Base-by-base conservation (phyloP, 2,329 filamentous ascomycete genomes). In the Claviceps humidiphila region DNA sequence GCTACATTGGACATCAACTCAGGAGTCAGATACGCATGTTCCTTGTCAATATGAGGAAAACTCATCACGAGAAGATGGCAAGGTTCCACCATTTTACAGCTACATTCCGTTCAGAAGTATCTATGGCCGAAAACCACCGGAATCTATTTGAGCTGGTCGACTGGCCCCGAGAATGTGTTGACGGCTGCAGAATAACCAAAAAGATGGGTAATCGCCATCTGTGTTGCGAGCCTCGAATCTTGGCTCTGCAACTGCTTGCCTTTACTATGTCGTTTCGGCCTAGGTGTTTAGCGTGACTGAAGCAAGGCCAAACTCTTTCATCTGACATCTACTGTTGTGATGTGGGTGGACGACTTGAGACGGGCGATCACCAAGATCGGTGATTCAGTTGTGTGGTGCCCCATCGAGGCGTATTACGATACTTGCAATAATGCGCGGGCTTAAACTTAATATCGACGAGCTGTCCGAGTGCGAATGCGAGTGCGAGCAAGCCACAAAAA, bases 41-140 rank as follows among this genome's bases (percentile, higher is more conserved):
- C 39, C 64, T 73, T 5, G 58, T 73, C 30, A 64, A 69, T 9
- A 69, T 73, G 6, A 64, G 71, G 34, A 70, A 68, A 57, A 43
- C 56, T 54, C 8, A 16, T 65, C 60, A 45, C 64, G 66, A 20
- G 63, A 65, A 20, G 59, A 58, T 8, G 62, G 67, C 20, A 63
- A 63, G 4, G 16, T 68, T 17, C 65, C 67, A 0, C 59, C 56
- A 45, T 65, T 60, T 13, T 70, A 72, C 52, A 59, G 67, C 13
- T 73, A 72, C 54, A 66, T 71, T 44, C 66, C 68, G 1, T 71
- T 68, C 46, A 62, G 69, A 48, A 66, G 63, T 40, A 63, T 73
- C 2, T 66, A 64, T 51, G 71, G 62, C 8, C 62, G 62, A 40
- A 73, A 72, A 51, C 71, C 71, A 13, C 44, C 62, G n/a, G 40